Evolutionary conservation across 192 early-diverging fungal species (phyloP), one percentile per base, ranked within the genome.

Genomic region (Pilobolus umbonatus): DNA sequence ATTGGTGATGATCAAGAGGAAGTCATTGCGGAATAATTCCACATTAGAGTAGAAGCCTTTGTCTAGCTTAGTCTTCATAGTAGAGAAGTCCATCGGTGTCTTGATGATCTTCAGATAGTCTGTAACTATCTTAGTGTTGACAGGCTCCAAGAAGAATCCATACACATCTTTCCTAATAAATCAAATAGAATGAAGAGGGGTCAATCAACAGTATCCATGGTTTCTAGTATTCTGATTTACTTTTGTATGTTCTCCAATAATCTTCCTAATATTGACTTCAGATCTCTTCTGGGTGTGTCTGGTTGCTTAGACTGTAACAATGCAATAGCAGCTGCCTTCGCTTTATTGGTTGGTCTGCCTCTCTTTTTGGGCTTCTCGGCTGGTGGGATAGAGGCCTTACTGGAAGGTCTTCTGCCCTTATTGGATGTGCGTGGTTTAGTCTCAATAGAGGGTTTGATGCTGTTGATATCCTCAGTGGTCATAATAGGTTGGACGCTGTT

Each of bases 61-160:
- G 6, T 61, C 45, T 3, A 94, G 73, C 63, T 94, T 95, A 36
- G 76, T 62, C 54, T 80, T 74, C 87, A 97, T 94, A 4, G 93
- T 94, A 9, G 86, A 86, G 57, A 96, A 80, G 57, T 96, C 94
- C 94, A 96, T 97, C 8, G 94, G 93, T 10, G 77, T 60, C 40
- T 81, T 85, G 50, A 97, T 87, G 2, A 94, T 80, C 5, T 65
- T 73, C 5, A 87, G 68, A 69, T 97, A 97, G 56, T 97, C 94
- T 0, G 85, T 65, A 8, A 95, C 87, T 0, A 80, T 55, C 1
- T 47, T 61, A 11, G 87, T 85, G 61, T 95, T 86, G 3, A 97
- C 94, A 0, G 94, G 94, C 39, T 87, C 81, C 5, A 87, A 63
- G 56, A 97, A 97, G 57, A 94, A 88, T 0, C 85, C 90, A 71